Evolutionary conservation across 2,329 filamentous ascomycete genomes (phyloP), one percentile per base, ranked within the genome.

Genomic region (Dactylellina haptotyla): DNA sequence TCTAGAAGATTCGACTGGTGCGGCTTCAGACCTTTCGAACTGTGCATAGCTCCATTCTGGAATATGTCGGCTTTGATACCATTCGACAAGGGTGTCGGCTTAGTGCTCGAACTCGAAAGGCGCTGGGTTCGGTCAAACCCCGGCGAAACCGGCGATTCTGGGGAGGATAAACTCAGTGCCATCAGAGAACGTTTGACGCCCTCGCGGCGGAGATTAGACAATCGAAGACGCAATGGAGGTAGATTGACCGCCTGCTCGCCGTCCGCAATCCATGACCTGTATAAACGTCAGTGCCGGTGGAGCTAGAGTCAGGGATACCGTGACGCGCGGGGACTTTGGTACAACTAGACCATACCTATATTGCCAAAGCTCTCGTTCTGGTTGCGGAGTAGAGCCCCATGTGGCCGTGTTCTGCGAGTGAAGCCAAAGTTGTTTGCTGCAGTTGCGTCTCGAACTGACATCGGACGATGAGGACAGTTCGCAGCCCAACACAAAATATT

Each of bases 211-310:
- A 39, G 26, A 46, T 64, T 45, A 64, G 53, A 59, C 51, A 64
- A 54, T 32, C 46, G 46, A 41, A 43, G 53, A 66, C 69, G 53
- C 54, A 41, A 61, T 54, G 45, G 54, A 45, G 53, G 66, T 58
- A 41, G 46, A 34, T 50, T 64, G 67, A 51, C 67, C 50, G 66
- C 61, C 59, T 58, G 34, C 30, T 57, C 30, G 51, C 58, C 67
- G 51, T 28, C 61, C 61, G 57, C 56, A 59, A 73, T 73, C 69
- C 69, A 73, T 73, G 61, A 73, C 69, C 69, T 65, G 18, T 16
- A 5, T 26, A 23, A 25, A 28, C 23, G 20, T 28, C 16, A 50
- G 41, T 45, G 16, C 23, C 9, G 41, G 9, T n/a, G n/a, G 41
- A 20, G 3, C 12, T 18, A 30, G 9, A 48, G 25, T 2, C 46